These are phyloP conservation scores for Fusarium napiforme DNA, from an alignment of 2,329 filamentous ascomycete species.

Conservation along the genomic window DNA sequence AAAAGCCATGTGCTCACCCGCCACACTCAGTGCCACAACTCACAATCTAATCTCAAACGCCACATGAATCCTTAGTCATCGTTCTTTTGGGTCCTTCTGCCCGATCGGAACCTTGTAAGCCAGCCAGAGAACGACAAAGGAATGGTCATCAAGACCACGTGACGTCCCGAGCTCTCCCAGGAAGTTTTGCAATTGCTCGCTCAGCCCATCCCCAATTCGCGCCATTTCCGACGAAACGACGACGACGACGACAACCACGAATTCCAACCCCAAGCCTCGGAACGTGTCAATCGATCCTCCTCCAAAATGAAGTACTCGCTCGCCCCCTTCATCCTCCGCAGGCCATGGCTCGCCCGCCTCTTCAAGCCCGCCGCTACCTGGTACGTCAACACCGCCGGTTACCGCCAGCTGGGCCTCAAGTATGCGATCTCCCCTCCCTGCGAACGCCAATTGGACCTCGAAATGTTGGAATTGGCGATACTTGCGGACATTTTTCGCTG, in stretches of 20 bases:
- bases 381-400: slow-evolving; percentile 90
- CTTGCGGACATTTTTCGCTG: slow-evolving; percentile 33
- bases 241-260: slow-evolving; percentile 41
- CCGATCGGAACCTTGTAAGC: slow-evolving; percentile 17
- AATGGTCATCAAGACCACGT: slow-evolving; percentile 51
- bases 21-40: not conserved
- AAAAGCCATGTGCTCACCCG: not conserved
- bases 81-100: slow-evolving; percentile 17
- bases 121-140: slow-evolving; percentile 38
- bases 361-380: slow-evolving; percentile 85
- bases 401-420: slow-evolving; percentile 92
- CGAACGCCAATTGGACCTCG: slow-evolving; percentile 34
- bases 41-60: not conserved
- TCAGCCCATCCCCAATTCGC: slow-evolving; percentile 51
- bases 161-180: slow-evolving; percentile 48
- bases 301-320: slow-evolving; percentile 75
- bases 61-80: slow-evolving; percentile 3
- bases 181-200: slow-evolving; percentile 44
- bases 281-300: slow-evolving; percentile 45
- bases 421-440: slow-evolving; percentile 57
- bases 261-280: slow-evolving; percentile 20
- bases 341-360: slow-evolving; percentile 83
- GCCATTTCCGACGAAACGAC: slow-evolving; percentile 46
- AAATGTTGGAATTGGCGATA: slow-evolving; percentile 1
- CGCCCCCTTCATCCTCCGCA: slow-evolving; percentile 80